These are phyloP conservation scores for Ceratocystis cubensis DNA, from an alignment of 2,329 filamentous ascomycete species.

Conservation along the genomic window DNA sequence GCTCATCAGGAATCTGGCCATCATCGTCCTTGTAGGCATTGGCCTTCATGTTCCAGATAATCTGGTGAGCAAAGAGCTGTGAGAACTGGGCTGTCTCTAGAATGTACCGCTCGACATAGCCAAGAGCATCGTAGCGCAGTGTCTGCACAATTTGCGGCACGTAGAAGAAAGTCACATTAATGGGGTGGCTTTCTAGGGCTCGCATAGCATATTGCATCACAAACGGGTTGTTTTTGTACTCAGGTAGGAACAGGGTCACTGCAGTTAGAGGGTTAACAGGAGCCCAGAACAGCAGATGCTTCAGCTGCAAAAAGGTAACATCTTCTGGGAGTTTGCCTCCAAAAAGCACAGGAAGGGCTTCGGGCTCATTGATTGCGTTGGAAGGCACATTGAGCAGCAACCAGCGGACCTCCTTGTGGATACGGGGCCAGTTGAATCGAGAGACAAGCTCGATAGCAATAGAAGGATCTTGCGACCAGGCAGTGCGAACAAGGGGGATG, in stretches of 20 bases:
- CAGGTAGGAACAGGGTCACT: conserved; percentile 82
- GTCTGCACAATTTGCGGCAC: conserved; percentile 97
- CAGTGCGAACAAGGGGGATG: conserved; percentile 57
- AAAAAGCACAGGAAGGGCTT: conserved; percentile 71
- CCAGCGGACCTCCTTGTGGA: conserved; percentile 65
- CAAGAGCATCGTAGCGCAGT: conserved; percentile 79
- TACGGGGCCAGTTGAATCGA: conserved; percentile 62
- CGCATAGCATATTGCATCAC: conserved; percentile 95
- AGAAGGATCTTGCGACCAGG: conserved; percentile 74
- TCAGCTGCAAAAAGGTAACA: conserved; percentile 64
- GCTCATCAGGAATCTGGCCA: conserved; percentile 71
- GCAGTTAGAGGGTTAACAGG: conserved; percentile 87
- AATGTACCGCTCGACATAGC: conserved; percentile 93
- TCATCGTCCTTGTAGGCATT: conserved; percentile 98
- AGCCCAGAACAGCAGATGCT: conserved; percentile 88
- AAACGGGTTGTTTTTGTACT: conserved; percentile 82
- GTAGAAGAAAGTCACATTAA: conserved; percentile 98
- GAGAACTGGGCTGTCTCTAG: conserved; percentile 94
- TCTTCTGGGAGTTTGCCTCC: conserved; percentile 65
- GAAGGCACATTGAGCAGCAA: conserved; percentile 72
- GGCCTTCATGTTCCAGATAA: conserved; percentile 99
- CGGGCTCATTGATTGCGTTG: conserved; percentile 66
- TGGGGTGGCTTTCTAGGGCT: conserved; percentile 80
- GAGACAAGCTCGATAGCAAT: conserved; percentile 75
- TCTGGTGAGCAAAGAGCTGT: conserved; percentile 97